Percentiles rank a stretch among this genome's conserved stretches.
Conservation (phyloP, 805 yeast genomes). For the Myxozyma neglecta region DNA sequence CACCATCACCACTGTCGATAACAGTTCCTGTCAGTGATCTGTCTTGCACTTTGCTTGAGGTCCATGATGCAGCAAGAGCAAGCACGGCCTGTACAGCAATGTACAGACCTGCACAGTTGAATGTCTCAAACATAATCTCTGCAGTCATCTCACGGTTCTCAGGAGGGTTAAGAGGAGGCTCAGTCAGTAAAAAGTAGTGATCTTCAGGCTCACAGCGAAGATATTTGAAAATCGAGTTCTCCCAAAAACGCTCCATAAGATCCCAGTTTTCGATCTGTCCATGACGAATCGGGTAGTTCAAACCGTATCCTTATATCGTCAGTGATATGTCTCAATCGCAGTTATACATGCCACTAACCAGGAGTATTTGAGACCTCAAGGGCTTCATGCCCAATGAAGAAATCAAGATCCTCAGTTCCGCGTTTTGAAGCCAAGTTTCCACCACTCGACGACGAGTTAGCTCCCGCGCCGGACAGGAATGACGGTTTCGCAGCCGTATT, state of each 20-base stretch:
- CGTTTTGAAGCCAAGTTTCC: constrained; percentile 63
- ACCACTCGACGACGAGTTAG: constrained; percentile 35
- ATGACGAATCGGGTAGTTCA: constrained; percentile 91
- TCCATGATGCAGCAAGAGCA: constrained; percentile 99
- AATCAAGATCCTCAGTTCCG: constrained; percentile 92
- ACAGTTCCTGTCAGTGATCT: constrained; percentile 97
- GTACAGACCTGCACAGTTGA: constrained; percentile 97
- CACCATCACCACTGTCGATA: constrained; percentile 98
- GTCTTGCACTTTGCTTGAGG: constrained; percentile 90
- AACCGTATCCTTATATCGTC: constrained; percentile 56
- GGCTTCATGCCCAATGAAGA: constrained; percentile 95
- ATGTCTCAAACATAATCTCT: constrained; percentile 97
- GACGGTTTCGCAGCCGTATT: constrained; percentile 52
- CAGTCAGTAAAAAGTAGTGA: constrained; percentile 91
- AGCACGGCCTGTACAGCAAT: constrained; percentile 99
- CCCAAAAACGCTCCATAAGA: constrained; percentile 99
- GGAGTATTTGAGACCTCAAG: constrained; percentile 88
- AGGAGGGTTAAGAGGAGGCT: constrained; percentile 99
- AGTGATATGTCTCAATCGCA: neutral
- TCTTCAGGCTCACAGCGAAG: constrained; percentile 98
- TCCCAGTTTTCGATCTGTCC: constrained; percentile 99
- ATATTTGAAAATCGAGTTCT: constrained; percentile 92
- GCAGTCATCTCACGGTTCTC: constrained; percentile 99
- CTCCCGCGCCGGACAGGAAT: constrained; percentile 40
- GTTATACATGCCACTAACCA: constrained; percentile 31